Evolutionary conservation across 2,329 filamentous ascomycete genomes (phyloP), one percentile per base, ranked within the genome.

Genomic region (Onygena corvina): DNA sequence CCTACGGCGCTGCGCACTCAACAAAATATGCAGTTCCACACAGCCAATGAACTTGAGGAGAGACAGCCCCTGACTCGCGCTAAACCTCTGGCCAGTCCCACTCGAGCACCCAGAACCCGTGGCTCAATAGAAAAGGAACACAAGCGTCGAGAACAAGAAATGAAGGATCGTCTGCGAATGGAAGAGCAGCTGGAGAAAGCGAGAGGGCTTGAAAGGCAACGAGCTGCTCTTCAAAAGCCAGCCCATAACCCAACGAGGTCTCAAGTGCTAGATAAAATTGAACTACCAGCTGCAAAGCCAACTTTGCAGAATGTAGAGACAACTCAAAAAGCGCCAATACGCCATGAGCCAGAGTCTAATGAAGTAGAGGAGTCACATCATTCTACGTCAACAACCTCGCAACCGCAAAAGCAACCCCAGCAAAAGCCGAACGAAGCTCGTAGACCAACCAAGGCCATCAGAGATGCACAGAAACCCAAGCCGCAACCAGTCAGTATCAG

Each of bases 121-220:
- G 77, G 75, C 60, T 80, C 77, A 1, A 76, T 73, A 1, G 78
- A 81, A 57, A 72, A 72, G 50, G 76, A 71, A 55, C 64, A 66
- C 50, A 69, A 61, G 52, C 20, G 21, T 2, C 65, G 62, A 46
- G 58, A 57, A 50, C 56, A 52, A 38, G 57, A 60, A 49, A 29
- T 51, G 14, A 54, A 48, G 14, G 56, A 58, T 23, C 53, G 51
- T 18, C 29, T 53, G 27, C 49, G 35, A 44, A 63, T 65, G 54
- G 65, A 71, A 47, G 63, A 63, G 31, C 61, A 62, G 34, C 56
- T 62, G 35, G 63, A 66, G 52, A 61, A 59, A 50, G 53, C 54
- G 16, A 50, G 56, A 14, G 62, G 67, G 38, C 59, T 65, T 46
- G 65, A 70, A 53, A 62, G 56, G 52, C 60, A 62, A 47, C 63